Conservation (phyloP, 331 rosid genomes). For the Malus hybrid region DNA sequence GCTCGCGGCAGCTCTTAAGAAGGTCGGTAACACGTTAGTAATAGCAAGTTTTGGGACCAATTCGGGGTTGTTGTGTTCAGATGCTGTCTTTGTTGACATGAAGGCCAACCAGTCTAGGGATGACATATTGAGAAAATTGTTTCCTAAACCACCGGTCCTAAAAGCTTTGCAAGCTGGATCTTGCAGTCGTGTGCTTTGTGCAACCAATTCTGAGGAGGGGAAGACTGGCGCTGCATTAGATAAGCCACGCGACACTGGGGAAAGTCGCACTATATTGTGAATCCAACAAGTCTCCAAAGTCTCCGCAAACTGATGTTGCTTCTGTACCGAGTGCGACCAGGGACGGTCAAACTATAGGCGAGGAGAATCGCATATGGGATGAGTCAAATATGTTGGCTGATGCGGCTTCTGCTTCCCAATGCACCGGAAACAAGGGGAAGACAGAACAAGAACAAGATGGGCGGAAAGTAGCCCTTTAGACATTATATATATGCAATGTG, state of each 20-base stretch:
- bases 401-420: neutral
- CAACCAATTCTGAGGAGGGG: neutral
- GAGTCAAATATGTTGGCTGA: neutral
- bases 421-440: neutral
- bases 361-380: neutral
- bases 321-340: neutral
- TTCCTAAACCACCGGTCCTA: conserved; percentile 4
- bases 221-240: neutral
- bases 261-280: neutral
- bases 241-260: neutral
- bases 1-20: conserved; percentile 44
- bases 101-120: neutral
- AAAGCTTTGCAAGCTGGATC: neutral
- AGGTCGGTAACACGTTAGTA: conserved; percentile 46
- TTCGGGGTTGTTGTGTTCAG: neutral
- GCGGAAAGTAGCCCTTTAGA: neutral
- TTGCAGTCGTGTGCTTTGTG: too few species aligned
- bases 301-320: neutral
- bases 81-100: conserved; percentile 23
- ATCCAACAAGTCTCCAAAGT: neutral
- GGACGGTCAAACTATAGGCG: accelerated
- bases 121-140: conserved; percentile 11
- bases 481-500: neutral
- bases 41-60: conserved; percentile 25
- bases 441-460: neutral